A percentile compares a stretch with the other conserved stretches of the same genome.
Conservation (phyloP, 2,329 filamentous ascomycete species). For the Ustilaginoidea virens region DNA sequence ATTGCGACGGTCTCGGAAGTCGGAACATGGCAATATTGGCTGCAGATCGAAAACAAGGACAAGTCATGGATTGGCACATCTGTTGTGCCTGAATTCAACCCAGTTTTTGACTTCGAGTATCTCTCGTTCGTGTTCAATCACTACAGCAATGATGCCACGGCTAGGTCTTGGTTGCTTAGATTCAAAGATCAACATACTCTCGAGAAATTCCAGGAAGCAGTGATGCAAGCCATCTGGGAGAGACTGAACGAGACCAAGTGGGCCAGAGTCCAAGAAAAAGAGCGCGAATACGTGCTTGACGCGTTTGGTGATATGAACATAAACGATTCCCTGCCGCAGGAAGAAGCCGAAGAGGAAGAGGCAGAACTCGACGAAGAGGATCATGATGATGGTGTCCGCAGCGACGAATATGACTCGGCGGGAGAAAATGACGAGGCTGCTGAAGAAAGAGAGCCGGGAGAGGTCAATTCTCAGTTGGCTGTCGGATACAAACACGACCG, state of each 20-base stretch:
- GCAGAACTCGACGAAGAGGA: conserved; percentile 41
- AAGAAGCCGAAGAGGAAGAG: conserved; percentile 31
- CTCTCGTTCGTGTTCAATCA: conserved; percentile 99
- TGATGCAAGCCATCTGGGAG: conserved; percentile 95
- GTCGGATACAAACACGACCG: conserved; percentile 96
- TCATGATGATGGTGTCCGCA: conserved; percentile 44
- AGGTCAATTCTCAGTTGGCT: conserved; percentile 83
- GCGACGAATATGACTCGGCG: conserved; percentile 51
- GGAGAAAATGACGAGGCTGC: conserved; percentile 60
- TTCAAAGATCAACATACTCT: conserved; percentile 73
- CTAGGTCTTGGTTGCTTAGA: conserved; percentile 87
- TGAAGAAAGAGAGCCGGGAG: conserved; percentile 58
- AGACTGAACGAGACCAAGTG: conserved; percentile 90
- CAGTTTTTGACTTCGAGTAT: conserved; percentile 97
- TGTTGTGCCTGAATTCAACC: conserved; percentile 82
- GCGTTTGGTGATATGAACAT: conserved; percentile 90
- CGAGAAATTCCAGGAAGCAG: conserved; percentile 79
- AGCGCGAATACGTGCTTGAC: conserved; percentile 87
- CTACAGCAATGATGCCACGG: conserved; percentile 73
- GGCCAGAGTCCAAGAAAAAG: conserved; percentile 81
- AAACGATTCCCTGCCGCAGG: conserved; percentile 49
- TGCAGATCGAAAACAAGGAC: conserved; percentile 64
- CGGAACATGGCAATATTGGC: conserved; percentile 89
- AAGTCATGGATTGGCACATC: conserved; percentile 78
- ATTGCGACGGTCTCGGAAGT: conserved; percentile 71